Base-by-base conservation (phyloP, 176 grass and related monocot species). In the Alloteropsis semialata region DNA sequence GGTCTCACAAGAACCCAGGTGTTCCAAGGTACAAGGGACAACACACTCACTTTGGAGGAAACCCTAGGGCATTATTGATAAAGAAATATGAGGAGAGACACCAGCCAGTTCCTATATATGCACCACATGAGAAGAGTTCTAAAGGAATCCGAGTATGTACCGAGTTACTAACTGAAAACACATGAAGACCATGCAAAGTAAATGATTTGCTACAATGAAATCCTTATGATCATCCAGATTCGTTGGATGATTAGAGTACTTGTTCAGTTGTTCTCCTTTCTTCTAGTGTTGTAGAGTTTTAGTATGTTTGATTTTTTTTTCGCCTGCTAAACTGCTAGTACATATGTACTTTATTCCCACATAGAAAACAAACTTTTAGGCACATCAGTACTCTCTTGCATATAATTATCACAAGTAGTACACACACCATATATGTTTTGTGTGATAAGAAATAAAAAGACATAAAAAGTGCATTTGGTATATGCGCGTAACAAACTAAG, bases 1-100 rank as follows among this genome's bases (percentile, higher is more conserved):
- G 34, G 71, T 82, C 64, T 85, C 83, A 82, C 83, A 86, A 86
- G 65, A 86, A 77, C 72, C 53, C 55, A 57, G 45, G 25, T 77
- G 54, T 17, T 81, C 83, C 87, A 89, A 86, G 37, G 55, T 13
- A 82, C 48, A 78, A 77, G 55, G 75, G 88, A 90, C 88, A 86
- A 86, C 1, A 1, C 22, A 82, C 54, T 77, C 56, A 25, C 83
- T 64, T 90, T 46, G 80, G 62, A 70, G 45, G 63, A 84, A 69
- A 87, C 61, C 34, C 53, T 57, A 65, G 30, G 71, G 10, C 32
- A 65, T 15, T 62, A 62, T 81, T 50, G 50, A 30, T 57, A 59
- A 76, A 74, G 21, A 73, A 49, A 79, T 74, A 25, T 65, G 29
- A 22, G 19, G 34, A 18, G 8, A 25, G 15, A 65, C 3, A 27